Evolutionary conservation across 2,329 filamentous ascomycete genomes (phyloP).

Genomic region (Colletotrichum magnum): DNA sequence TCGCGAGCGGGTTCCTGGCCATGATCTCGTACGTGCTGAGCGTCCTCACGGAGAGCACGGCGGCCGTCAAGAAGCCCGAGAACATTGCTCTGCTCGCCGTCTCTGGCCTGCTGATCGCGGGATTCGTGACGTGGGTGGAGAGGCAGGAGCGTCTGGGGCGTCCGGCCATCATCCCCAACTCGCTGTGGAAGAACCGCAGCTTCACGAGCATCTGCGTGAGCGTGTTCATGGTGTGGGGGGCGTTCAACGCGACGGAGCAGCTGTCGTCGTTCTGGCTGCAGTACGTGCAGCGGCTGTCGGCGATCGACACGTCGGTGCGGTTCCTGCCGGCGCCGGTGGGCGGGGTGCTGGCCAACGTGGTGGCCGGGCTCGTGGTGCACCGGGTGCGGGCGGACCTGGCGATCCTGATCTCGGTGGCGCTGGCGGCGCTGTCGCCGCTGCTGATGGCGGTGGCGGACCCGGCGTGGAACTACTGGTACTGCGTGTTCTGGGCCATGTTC

Average conservation of each 20-base stretch:
- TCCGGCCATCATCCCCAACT: conserved; percentile 71
- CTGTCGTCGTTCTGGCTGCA: conserved; percentile 62
- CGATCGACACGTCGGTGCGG: conserved; percentile 56
- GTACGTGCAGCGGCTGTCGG: conserved; percentile 56
- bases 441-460: conserved; percentile 63
- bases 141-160: conserved; percentile 61
- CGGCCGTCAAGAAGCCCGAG: conserved; percentile 52
- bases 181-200: conserved; percentile 66
- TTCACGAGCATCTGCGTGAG: conserved; percentile 67
- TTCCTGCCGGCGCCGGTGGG: conserved; percentile 56
- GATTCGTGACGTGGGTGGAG: conserved; percentile 69
- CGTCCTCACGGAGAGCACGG: conserved; percentile 26
- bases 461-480: conserved; percentile 60
- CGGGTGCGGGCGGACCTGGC: conserved; percentile 47
- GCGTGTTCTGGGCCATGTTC: conserved; percentile 52
- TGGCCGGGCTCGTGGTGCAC: conserved; percentile 54
- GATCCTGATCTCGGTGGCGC: conserved; percentile 49
- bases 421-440: conserved; percentile 58
- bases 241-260: conserved; percentile 59
- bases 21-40: conserved; percentile 39
- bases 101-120: conserved; percentile 57
- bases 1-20: conserved; percentile 26
- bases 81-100: conserved; percentile 61
- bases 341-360: conserved; percentile 51
- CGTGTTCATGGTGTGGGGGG: conserved; percentile 57